These are phyloP conservation scores for Diaporthe nobilis DNA, from an alignment of 2,329 filamentous ascomycete species.

Conservation along the genomic window DNA sequence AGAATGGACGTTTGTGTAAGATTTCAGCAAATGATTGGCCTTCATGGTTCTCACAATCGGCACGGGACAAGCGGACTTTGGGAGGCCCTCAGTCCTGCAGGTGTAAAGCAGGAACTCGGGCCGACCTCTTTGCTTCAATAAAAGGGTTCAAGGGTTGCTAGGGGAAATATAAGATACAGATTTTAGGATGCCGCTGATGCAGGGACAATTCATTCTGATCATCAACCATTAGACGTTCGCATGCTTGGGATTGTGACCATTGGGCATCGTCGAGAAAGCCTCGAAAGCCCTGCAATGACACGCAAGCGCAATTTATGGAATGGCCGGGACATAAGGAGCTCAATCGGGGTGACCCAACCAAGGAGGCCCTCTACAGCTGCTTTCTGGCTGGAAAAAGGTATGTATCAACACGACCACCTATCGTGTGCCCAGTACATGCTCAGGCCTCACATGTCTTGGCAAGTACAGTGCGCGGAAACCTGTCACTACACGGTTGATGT, in stretches of 20 bases:
- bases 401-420: not conserved
- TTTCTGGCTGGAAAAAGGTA: not conserved
- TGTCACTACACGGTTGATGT: too few relatives aligned
- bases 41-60: conserved; percentile 4
- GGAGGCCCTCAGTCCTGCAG: not conserved
- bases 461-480: too few relatives aligned
- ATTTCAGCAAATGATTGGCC: conserved; percentile 28
- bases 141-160: not conserved
- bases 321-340: not conserved
- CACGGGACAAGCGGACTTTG: not conserved
- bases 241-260: not conserved
- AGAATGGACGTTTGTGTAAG: conserved; percentile 28
- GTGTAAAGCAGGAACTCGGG: not conserved
- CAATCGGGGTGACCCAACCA: not conserved
- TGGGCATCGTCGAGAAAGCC: not conserved
- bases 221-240: not conserved
- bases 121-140: not conserved
- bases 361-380: too few relatives aligned
- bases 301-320: not conserved
- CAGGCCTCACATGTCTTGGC: too few relatives aligned
- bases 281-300: not conserved
- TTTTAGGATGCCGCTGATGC: not conserved
- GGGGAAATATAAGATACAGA: not conserved
- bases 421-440: too few relatives aligned
- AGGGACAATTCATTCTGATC: conserved; percentile 4